Conservation (phyloP, 306 rosid species). For the Canavalia gladiata region DNA sequence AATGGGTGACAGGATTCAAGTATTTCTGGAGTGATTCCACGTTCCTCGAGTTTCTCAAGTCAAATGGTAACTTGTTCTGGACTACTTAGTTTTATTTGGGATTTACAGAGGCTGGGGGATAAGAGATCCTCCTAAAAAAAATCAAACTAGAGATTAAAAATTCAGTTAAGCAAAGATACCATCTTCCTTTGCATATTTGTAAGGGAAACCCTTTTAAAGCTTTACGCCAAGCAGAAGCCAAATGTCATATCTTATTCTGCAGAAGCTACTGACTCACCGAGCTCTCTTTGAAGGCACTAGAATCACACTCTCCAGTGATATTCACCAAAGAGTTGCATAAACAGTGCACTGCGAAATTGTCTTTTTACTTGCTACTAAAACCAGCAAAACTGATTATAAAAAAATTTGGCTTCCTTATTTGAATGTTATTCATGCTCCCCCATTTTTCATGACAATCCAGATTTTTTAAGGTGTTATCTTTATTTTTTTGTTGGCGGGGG, state of each 20-base stretch:
- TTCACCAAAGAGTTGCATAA: background rate
- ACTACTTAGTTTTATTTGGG: slow-evolving; percentile 13
- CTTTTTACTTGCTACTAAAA: no score
- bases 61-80: slow-evolving; percentile 49
- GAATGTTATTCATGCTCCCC: no score
- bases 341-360: no score
- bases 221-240: slow-evolving; percentile 1
- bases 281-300: background rate
- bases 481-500: no score
- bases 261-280: background rate
- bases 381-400: no score
- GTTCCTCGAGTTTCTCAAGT: slow-evolving; percentile 25
- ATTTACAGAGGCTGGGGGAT: background rate
- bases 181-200: background rate
- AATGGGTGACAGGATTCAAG: slow-evolving; percentile 90
- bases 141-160: slow-evolving; percentile 4
- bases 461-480: no score
- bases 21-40: slow-evolving; percentile 73
- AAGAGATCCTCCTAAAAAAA: background rate
- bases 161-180: background rate
- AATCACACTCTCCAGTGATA: background rate
- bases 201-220: background rate
- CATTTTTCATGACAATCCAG: no score
- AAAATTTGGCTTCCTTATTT: no score
- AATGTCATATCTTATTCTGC: background rate